Conservation (phyloP, 2,329 filamentous ascomycete species). For the Talaromyces atroroseus region DNA sequence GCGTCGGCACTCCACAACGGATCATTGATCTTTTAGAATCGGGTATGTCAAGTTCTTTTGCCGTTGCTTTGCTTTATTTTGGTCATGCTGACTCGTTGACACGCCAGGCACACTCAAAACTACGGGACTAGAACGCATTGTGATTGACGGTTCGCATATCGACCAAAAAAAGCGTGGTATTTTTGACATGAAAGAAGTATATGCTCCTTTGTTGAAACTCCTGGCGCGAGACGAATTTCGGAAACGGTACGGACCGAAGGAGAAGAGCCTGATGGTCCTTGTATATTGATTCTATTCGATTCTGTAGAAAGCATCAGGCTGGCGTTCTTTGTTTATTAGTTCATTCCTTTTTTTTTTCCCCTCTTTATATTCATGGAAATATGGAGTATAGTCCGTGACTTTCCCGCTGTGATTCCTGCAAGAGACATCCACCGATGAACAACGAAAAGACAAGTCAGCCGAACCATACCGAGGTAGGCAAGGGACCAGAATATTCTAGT, state of each 20-base stretch:
- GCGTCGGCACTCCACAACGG: slow-evolving; percentile 81
- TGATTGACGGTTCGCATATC: slow-evolving; percentile 87
- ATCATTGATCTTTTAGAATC: slow-evolving; percentile 77
- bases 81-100: not conserved
- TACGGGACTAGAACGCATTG: slow-evolving; percentile 66
- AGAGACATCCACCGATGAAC: not conserved
- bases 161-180: slow-evolving; percentile 92
- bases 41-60: slow-evolving; percentile 44
- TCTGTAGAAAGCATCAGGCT: not conserved
- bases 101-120: slow-evolving; percentile 61
- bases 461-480: not conserved
- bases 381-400: not conserved
- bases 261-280: slow-evolving; percentile 48
- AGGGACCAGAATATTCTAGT: not conserved
- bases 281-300: slow-evolving; percentile 38
- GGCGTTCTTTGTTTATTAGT: not conserved
- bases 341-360: not conserved
- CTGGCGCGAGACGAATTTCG: slow-evolving; percentile 66
- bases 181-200: slow-evolving; percentile 91
- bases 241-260: slow-evolving; percentile 57
- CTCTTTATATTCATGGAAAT: not conserved
- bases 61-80: not conserved
- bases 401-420: not conserved
- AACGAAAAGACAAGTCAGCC: not conserved
- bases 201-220: slow-evolving; percentile 71